These are phyloP conservation scores for Anastatica hierochuntica DNA, from an alignment of 345 rosid species.

Conservation along the genomic window DNA sequence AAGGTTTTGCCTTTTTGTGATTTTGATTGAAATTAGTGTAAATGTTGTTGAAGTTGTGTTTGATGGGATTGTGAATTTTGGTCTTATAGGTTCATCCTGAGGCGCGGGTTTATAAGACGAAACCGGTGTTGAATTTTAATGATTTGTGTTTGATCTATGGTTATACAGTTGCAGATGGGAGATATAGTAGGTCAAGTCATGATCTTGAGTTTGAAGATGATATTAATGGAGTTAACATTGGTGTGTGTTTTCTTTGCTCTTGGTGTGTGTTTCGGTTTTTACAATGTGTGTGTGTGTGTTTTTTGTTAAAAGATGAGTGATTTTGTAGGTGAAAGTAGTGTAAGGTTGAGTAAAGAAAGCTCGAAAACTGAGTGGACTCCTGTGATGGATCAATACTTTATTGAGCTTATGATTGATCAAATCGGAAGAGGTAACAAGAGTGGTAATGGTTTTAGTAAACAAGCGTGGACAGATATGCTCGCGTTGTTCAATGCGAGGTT, in stretches of 20 bases:
- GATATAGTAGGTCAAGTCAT: conserved; percentile 86
- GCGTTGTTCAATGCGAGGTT: conserved; percentile 55
- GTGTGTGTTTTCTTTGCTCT: conserved; percentile 25
- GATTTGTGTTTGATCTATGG: conserved; percentile 74
- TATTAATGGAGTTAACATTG: conserved; percentile 38
- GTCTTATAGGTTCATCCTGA: conserved; percentile 63
- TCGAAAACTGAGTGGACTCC: conserved; percentile 67
- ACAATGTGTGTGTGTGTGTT: neutral
- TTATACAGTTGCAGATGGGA: conserved; percentile 74
- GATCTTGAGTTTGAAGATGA: conserved; percentile 70
- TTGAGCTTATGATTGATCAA: conserved; percentile 74
- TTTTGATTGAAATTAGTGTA: no score
- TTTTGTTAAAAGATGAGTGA: neutral
- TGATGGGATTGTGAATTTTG: neutral
- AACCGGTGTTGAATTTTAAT: conserved; percentile 50
- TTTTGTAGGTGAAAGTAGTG: conserved; percentile 45
- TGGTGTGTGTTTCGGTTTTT: neutral
- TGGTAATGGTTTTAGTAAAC: conserved; percentile 51
- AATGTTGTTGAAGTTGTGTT: neutral
- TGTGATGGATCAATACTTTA: conserved; percentile 62
- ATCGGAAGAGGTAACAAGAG: conserved; percentile 60
- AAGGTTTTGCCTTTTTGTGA: conserved; percentile 33
- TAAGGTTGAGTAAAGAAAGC: conserved; percentile 32
- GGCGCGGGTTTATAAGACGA: conserved; percentile 58
- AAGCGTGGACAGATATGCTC: conserved; percentile 83